These are phyloP conservation scores for Starmerella scarabaei DNA, from an alignment of 805 yeast genomes.

Conservation along the genomic window DNA sequence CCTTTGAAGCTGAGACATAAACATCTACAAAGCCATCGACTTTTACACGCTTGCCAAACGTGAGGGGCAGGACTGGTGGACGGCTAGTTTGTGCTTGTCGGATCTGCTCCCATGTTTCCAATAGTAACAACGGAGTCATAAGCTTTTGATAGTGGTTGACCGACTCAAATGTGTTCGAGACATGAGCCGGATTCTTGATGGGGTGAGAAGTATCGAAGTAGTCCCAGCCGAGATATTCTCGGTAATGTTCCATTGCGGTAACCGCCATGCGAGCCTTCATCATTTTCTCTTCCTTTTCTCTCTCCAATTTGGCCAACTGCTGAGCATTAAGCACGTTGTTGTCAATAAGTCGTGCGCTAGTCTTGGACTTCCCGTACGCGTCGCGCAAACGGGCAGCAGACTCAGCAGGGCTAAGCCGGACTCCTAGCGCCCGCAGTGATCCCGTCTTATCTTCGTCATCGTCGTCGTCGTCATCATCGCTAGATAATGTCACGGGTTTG, in stretches of 20 bases:
- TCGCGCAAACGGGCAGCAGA: slow-evolving; percentile 7
- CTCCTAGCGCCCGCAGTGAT: slow-evolving; percentile 17
- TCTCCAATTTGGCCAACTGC: slow-evolving; percentile 21
- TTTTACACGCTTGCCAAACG: slow-evolving; percentile 67
- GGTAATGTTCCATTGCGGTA: slow-evolving; percentile 62
- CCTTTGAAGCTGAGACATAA: slow-evolving; percentile 53
- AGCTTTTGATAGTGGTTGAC: slow-evolving; percentile 54
- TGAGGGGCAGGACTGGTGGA: slow-evolving; percentile 48
- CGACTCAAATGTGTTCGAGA: slow-evolving; percentile 43
- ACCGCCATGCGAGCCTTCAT: slow-evolving; percentile 73
- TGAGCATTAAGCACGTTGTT: background rate
- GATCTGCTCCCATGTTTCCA: slow-evolving; percentile 91
- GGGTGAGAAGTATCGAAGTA: slow-evolving; percentile 48
- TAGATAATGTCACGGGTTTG: slow-evolving; percentile 25
- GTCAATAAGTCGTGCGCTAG: background rate
- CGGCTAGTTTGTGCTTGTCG: slow-evolving; percentile 44
- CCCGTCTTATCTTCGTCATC: slow-evolving; percentile 31
- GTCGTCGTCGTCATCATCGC: slow-evolving; percentile 31
- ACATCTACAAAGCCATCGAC: slow-evolving; percentile 83
- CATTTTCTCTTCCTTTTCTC: slow-evolving; percentile 51
- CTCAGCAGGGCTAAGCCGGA: slow-evolving; percentile 16
- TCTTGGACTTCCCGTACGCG: slow-evolving; percentile 6
- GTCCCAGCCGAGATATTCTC: slow-evolving; percentile 62
- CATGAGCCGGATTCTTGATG: slow-evolving; percentile 31
- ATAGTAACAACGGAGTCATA: slow-evolving; percentile 66